These are phyloP conservation scores for Cladophialophora bantiana DNA, from an alignment of 2,329 filamentous ascomycete species.

Conservation along the genomic window DNA sequence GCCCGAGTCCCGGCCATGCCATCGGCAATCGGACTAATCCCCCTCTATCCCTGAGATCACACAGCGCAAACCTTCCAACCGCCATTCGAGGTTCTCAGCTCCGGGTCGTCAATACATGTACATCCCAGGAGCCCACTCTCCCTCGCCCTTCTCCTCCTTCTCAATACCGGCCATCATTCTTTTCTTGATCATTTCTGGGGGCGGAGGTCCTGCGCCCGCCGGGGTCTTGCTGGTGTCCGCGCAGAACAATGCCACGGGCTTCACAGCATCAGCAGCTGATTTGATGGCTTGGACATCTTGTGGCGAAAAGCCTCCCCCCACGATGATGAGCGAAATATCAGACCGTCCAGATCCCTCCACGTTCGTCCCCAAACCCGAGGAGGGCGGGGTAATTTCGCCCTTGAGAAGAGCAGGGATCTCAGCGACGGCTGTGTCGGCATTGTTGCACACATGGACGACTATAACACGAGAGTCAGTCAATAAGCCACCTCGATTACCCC, in stretches of 20 bases:
- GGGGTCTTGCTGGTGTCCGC: conserved; percentile 32
- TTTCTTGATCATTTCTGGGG: conserved; percentile 32
- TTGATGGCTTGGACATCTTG: conserved; percentile 30
- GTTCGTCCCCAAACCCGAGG: conserved; percentile 29
- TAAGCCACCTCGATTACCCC: background rate
- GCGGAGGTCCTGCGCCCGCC: conserved; percentile 24
- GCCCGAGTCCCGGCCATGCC: background rate
- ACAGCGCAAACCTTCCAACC: background rate
- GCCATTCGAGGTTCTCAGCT: background rate
- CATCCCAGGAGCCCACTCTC: conserved; percentile 29
- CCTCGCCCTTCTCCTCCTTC: conserved; percentile 25
- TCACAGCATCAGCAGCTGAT: conserved; percentile 23
- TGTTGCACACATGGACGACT: conserved; percentile 34
- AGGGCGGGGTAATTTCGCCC: conserved; percentile 27
- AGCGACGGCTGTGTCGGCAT: conserved; percentile 21
- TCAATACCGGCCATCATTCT: conserved; percentile 30
- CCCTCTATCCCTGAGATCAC: background rate
- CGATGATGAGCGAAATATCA: conserved; percentile 30
- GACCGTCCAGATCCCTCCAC: conserved; percentile 13
- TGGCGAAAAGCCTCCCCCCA: conserved; percentile 30
- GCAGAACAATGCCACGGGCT: conserved; percentile 28
- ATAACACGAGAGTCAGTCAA: background rate
- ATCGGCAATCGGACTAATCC: background rate
- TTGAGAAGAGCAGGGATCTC: conserved; percentile 33
- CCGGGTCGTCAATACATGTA: conserved; percentile 29